Conservation (phyloP, 495 filamentous ascomycete species). For the Aspergillus haitiensis region DNA sequence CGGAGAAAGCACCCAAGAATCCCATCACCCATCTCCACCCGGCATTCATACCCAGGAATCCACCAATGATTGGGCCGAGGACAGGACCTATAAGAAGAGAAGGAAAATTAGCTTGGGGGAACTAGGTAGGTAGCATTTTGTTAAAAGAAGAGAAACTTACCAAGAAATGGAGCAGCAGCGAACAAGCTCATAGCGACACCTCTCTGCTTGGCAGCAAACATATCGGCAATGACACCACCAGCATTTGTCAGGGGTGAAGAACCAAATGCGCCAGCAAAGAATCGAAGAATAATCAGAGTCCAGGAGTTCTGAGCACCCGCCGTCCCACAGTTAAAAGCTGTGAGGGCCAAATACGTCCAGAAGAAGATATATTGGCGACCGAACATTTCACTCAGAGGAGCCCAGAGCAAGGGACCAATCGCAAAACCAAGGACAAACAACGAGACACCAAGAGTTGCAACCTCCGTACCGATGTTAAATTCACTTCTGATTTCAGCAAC, state of each 20-base stretch:
- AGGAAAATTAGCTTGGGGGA: slow-evolving; percentile 1
- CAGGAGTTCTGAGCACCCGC: slow-evolving; percentile 62
- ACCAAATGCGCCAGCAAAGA: slow-evolving; percentile 78
- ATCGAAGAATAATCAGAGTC: slow-evolving; percentile 70
- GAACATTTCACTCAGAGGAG: slow-evolving; percentile 68
- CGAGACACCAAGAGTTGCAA: slow-evolving; percentile 67
- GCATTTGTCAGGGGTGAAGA: slow-evolving; percentile 71
- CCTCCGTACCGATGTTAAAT: slow-evolving; percentile 59
- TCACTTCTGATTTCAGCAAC: slow-evolving; percentile 57
- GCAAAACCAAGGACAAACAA: slow-evolving; percentile 77
- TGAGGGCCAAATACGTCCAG: slow-evolving; percentile 60
- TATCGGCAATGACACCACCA: slow-evolving; percentile 73
- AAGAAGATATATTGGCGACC: slow-evolving; percentile 71
- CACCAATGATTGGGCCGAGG: slow-evolving; percentile 60
- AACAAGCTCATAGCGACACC: slow-evolving; percentile 66
- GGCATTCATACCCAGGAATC: slow-evolving; percentile 57
- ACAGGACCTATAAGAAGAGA: slow-evolving; percentile 47
- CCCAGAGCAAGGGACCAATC: slow-evolving; percentile 64
- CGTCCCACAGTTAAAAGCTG: slow-evolving; percentile 68
- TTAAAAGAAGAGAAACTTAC: slow-evolving; percentile 16
- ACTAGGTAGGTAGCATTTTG: not conserved
- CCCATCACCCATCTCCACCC: slow-evolving; percentile 73
- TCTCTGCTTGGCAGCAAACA: slow-evolving; percentile 63
- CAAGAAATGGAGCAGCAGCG: slow-evolving; percentile 66
- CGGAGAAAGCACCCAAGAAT: slow-evolving; percentile 51